These are phyloP conservation scores for Anisodus acutangulus DNA, from an alignment of 257 asterid genomes.

Conservation along the genomic window DNA sequence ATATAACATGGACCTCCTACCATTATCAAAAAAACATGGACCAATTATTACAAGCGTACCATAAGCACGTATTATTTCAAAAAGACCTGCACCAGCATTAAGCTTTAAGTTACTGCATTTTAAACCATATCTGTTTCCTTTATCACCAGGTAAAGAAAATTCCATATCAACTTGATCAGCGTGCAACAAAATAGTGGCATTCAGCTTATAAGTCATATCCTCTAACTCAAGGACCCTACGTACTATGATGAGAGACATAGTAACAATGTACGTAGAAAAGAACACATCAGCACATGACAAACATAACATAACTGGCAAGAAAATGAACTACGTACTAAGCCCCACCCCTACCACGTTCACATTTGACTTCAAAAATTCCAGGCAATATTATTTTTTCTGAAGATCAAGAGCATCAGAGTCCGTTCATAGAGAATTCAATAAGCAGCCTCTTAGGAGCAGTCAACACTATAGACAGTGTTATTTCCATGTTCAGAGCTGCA, in stretches of 20 bases:
- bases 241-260: neutral
- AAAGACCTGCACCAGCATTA: neutral
- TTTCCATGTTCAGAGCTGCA: neutral
- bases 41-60: neutral
- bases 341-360: neutral
- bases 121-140: neutral
- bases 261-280: neutral
- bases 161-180: neutral
- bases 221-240: neutral
- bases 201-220: neutral
- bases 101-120: neutral
- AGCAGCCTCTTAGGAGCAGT: neutral
- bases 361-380: conserved; percentile 14
- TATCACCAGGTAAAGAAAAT: neutral
- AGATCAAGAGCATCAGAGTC: conserved; percentile 11
- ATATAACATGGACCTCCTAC: neutral
- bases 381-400: neutral
- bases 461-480: conserved; percentile 5
- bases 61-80: neutral
- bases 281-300: neutral
- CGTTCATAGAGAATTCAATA: neutral
- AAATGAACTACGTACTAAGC: neutral
- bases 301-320: neutral
- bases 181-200: neutral
- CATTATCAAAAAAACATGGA: neutral